phyloP scores from a whole-genome alignment of 75 land plant genomes.

The Cryptomeria japonica region DNA sequence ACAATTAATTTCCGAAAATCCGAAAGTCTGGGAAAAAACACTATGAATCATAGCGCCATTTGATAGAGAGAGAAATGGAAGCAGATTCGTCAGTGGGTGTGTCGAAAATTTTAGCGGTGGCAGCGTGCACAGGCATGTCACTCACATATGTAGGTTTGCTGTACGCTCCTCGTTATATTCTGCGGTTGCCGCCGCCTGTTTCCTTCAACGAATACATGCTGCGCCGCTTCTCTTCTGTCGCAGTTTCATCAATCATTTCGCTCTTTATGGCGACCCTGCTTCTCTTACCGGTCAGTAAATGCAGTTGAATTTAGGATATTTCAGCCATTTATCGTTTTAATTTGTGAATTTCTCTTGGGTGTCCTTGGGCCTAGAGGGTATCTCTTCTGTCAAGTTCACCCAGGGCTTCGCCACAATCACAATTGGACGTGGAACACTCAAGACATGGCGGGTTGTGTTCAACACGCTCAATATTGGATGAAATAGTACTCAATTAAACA shows the following conservation, averaged over 20 bases:
- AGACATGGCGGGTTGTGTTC: no score
- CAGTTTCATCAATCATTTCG: constrained; percentile 56
- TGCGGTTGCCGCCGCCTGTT: constrained; percentile 68
- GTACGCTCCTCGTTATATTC: constrained; percentile 64
- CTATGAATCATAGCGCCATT: neutral
- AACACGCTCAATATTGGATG: no score
- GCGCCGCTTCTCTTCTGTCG: constrained; percentile 77
- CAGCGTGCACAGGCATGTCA: constrained; percentile 68
- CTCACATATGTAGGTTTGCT: constrained; percentile 73
- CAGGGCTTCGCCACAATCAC: no score
- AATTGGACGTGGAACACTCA: no score
- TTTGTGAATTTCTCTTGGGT: no score
- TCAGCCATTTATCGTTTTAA: neutral
- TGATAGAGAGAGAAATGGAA: neutral
- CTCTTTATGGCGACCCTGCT: constrained; percentile 36
- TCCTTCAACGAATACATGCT: constrained; percentile 48
- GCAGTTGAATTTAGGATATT: neutral
- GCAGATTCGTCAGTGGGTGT: neutral
- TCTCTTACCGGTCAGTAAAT: constrained; percentile 43
- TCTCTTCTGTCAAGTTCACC: no score
- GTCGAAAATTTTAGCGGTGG: constrained; percentile 57
- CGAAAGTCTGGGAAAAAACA: neutral
- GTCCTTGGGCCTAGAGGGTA: no score
- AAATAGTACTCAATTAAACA: no score
- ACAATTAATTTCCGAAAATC: neutral